phyloP scores from a whole-genome alignment of 331 rosid species.

The Acacia concinna region DNA sequence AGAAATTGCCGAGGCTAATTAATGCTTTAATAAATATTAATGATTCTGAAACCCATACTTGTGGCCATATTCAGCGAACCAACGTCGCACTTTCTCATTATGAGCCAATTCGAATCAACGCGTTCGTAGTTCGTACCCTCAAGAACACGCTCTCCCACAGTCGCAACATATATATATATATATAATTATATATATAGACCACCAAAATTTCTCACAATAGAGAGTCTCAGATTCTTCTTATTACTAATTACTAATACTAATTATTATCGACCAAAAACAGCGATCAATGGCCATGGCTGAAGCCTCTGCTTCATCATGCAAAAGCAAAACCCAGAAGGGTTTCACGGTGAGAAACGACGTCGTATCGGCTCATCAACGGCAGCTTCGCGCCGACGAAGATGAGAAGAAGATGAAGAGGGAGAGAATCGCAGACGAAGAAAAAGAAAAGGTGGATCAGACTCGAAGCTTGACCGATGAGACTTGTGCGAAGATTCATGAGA shows the following conservation, averaged over 20 bases:
- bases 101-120: constrained; percentile 38
- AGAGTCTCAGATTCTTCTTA: not conserved
- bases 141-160: constrained; percentile 43
- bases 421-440: not conserved
- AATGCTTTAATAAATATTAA: not conserved
- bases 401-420: constrained; percentile 7
- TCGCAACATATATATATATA: not conserved
- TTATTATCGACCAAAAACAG: not conserved
- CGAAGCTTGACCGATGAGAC: constrained; percentile 10
- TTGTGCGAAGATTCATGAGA: constrained; percentile 48
- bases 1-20: not conserved
- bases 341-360: constrained; percentile 39
- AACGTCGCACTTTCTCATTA: constrained; percentile 46
- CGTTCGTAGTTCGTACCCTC: constrained; percentile 42
- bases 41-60: not conserved
- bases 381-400: constrained; percentile 57
- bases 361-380: constrained; percentile 54
- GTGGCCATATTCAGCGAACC: constrained; percentile 46
- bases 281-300: not conserved
- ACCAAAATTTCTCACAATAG: not conserved
- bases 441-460: constrained; percentile 35
- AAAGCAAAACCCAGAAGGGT: not conserved
- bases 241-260: too few species aligned
- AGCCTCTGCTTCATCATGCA: not conserved
- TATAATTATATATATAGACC: not conserved